Evolutionary conservation across 2,329 filamentous ascomycete genomes (phyloP).

Genomic region (Fusarium miscanthi): DNA sequence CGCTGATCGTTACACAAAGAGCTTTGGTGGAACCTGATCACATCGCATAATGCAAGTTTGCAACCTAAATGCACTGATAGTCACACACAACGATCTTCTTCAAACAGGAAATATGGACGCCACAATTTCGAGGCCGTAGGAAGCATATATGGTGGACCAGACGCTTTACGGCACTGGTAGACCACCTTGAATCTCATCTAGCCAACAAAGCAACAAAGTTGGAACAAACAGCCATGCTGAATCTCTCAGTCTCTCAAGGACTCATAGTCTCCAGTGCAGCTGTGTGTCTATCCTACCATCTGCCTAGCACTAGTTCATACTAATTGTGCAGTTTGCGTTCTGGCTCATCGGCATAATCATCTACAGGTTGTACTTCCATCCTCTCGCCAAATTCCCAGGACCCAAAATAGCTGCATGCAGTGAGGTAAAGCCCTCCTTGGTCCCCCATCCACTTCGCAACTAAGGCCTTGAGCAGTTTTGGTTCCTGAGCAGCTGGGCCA

Average conservation of each 20-base stretch:
- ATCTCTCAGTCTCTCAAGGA: neutral
- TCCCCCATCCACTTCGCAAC: rapidly evolving
- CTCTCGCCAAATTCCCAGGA: conserved; percentile 37
- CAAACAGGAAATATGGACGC: neutral
- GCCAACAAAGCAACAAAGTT: neutral
- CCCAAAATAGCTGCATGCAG: conserved; percentile 34
- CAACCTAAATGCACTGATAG: neutral
- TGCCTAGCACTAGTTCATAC: rapidly evolving
- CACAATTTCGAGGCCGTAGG: neutral
- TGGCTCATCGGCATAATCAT: neutral
- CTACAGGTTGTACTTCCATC: conserved; percentile 35
- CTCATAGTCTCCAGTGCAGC: neutral
- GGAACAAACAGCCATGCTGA: neutral
- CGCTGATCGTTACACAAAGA: neutral
- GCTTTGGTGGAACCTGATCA: neutral
- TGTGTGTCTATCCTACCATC: neutral
- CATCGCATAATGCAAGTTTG: neutral
- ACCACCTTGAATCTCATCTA: neutral
- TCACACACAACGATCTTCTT: neutral
- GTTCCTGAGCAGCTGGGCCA: neutral
- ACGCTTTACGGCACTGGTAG: rapidly evolving
- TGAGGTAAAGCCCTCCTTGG: neutral
- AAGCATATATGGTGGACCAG: neutral
- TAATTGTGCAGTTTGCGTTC: neutral
- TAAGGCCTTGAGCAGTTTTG: neutral